phyloP scores from a whole-genome alignment of 257 asterid genomes.

The Solanum arcanum region DNA sequence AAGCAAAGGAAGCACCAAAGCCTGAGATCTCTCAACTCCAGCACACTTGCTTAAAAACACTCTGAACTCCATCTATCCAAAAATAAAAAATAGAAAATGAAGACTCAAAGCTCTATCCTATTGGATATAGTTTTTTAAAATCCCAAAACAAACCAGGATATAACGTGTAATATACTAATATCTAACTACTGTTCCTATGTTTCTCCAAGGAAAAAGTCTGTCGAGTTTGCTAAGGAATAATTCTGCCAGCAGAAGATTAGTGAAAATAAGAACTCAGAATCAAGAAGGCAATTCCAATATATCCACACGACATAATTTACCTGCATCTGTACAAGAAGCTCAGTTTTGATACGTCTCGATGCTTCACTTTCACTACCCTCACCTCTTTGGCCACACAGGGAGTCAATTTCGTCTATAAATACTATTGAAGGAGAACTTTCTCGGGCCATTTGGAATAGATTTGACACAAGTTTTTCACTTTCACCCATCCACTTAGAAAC shows the following conservation, averaged over 20 bases:
- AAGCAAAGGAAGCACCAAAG: not conserved
- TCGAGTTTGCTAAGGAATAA: not conserved
- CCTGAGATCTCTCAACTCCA: not conserved
- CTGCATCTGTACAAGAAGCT: conserved; percentile 84
- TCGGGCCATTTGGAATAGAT: conserved; percentile 79
- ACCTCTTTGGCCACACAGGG: conserved; percentile 68
- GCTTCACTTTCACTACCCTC: conserved; percentile 89
- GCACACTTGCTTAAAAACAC: not conserved
- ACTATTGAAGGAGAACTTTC: conserved; percentile 72
- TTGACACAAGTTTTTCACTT: conserved; percentile 78
- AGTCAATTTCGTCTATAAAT: conserved; percentile 68
- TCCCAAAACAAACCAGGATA: not conserved
- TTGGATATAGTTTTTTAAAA: not conserved
- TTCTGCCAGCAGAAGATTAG: not conserved
- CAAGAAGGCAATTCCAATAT: not conserved
- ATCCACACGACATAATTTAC: conserved; percentile 14
- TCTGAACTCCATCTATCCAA: not conserved
- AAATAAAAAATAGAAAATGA: not conserved
- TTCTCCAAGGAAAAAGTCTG: not conserved
- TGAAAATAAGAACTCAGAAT: not conserved
- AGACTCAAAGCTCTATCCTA: not conserved
- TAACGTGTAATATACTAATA: not conserved
- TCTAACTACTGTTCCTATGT: not conserved
- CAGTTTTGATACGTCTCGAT: conserved; percentile 74
- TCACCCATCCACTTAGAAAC: conserved; percentile 93